These are phyloP conservation scores for Microthlaspi erraticum DNA, from an alignment of 345 rosid genomes.

Conservation along the genomic window DNA sequence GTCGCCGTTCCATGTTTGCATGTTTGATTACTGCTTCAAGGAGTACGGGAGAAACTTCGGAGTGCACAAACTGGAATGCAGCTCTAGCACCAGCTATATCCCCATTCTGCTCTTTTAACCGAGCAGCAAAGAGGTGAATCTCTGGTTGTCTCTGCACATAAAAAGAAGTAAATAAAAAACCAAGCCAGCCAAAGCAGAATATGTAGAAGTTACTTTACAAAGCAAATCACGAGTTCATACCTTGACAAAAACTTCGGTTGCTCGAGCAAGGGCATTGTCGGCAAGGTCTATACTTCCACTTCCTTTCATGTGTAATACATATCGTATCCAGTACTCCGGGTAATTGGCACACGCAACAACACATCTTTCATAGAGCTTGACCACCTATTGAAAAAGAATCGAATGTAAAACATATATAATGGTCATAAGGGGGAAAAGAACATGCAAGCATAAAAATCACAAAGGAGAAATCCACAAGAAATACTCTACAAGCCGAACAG, in stretches of 20 bases:
- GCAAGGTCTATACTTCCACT: constrained; percentile 86
- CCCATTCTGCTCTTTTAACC: constrained; percentile 84
- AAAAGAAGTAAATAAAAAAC: constrained; percentile 27
- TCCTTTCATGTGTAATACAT: constrained; percentile 80
- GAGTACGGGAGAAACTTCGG: constrained; percentile 92
- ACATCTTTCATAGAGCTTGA: constrained; percentile 94
- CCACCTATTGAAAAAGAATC: constrained; percentile 62
- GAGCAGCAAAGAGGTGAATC: constrained; percentile 90
- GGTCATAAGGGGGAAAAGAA: constrained; percentile 24
- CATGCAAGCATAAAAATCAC: constrained; percentile 56
- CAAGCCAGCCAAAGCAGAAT: constrained; percentile 1
- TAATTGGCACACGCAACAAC: constrained; percentile 95
- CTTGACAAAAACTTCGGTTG: constrained; percentile 97
- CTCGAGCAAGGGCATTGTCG: constrained; percentile 86
- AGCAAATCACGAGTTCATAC: constrained; percentile 46
- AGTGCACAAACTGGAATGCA: constrained; percentile 80
- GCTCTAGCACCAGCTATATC: constrained; percentile 89
- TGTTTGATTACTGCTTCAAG: constrained; percentile 94
- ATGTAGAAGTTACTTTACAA: not conserved
- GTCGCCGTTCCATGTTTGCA: constrained; percentile 92
- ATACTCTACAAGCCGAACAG: constrained; percentile 81
- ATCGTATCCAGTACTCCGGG: constrained; percentile 92
- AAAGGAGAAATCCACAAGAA: constrained; percentile 79
- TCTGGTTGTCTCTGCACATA: constrained; percentile 82
- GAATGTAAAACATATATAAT: constrained; percentile 21